Percentiles rank a stretch among this genome's conserved stretches.
Conservation (phyloP, 257 asterid species). For the Handroanthus guayacan region DNA sequence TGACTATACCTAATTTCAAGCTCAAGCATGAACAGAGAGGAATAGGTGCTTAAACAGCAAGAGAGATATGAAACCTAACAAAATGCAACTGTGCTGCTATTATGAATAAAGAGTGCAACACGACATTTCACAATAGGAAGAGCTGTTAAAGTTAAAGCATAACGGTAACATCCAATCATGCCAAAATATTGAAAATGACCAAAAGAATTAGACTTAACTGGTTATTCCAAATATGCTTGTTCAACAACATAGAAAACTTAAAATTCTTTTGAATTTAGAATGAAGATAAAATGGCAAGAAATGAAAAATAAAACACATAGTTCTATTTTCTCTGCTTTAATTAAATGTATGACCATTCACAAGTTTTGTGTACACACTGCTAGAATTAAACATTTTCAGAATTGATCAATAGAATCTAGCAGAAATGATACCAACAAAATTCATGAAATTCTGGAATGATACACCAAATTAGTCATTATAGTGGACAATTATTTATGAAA, state of each 20-base stretch:
- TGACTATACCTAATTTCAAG: slow-evolving; percentile 16
- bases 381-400: slow-evolving; percentile 19
- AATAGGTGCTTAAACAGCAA: slow-evolving; percentile 24
- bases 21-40: neutral
- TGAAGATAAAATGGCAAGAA: slow-evolving; percentile 1
- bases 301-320: neutral
- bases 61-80: slow-evolving; percentile 17
- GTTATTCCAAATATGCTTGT: slow-evolving; percentile 9
- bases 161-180: neutral
- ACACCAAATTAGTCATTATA: slow-evolving; percentile 8
- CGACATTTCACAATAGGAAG: slow-evolving; percentile 20
- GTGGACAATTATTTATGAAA: slow-evolving; percentile 9
- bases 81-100: slow-evolving; percentile 14
- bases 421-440: neutral
- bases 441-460: neutral
- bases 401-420: neutral
- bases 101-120: neutral
- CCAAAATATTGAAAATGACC: neutral
- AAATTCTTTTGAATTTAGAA: too few species aligned
- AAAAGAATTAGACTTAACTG: neutral
- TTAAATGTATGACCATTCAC: neutral
- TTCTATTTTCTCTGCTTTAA: neutral
- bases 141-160: neutral
- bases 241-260: neutral
- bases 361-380: neutral